A percentile compares a stretch with the other conserved stretches of the same genome.
Conservation (phyloP, 1,284 basidiomycete species). For the Taiwanofungus camphoratus region DNA sequence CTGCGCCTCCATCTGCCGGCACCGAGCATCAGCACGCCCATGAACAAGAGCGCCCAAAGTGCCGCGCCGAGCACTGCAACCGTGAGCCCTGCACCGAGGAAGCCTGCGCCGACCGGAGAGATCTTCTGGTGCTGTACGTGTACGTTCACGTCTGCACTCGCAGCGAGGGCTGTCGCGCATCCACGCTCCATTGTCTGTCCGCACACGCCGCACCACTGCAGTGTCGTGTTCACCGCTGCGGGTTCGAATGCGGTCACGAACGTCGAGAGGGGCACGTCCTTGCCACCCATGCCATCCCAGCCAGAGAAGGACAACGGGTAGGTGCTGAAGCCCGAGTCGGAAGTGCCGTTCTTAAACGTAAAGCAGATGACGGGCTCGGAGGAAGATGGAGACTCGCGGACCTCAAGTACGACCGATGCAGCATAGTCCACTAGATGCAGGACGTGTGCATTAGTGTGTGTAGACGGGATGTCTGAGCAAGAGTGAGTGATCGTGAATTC, state of each 20-base stretch:
- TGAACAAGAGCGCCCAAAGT: constrained; percentile 36
- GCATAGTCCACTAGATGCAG: constrained; percentile 45
- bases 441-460: no score
- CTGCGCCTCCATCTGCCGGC: constrained; percentile 8
- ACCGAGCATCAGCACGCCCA: constrained; percentile 41
- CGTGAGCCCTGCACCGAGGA: constrained; percentile 58
- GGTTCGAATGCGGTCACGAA: constrained; percentile 53
- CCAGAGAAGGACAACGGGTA: constrained; percentile 26
- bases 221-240: constrained; percentile 44
- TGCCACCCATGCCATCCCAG: constrained; percentile 19
- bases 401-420: constrained; percentile 35
- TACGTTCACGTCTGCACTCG: constrained; percentile 29
- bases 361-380: constrained; percentile 42
- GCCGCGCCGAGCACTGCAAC: constrained; percentile 37
- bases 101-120: constrained; percentile 55
- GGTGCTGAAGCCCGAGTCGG: constrained; percentile 25
- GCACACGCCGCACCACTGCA: constrained; percentile 56
- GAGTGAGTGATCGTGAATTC: background rate
- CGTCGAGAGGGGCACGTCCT: constrained; percentile 47
- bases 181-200: constrained; percentile 50
- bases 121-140: constrained; percentile 33
- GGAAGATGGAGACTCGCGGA: constrained; percentile 26
- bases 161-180: constrained; percentile 40
- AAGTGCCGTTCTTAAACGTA: constrained; percentile 54
- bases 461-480: no score